Evolutionary conservation across 2,329 filamentous ascomycete species (phyloP), one percentile per base, ranked within the genome.

Genomic region (Fusarium guadeloupense): DNA sequence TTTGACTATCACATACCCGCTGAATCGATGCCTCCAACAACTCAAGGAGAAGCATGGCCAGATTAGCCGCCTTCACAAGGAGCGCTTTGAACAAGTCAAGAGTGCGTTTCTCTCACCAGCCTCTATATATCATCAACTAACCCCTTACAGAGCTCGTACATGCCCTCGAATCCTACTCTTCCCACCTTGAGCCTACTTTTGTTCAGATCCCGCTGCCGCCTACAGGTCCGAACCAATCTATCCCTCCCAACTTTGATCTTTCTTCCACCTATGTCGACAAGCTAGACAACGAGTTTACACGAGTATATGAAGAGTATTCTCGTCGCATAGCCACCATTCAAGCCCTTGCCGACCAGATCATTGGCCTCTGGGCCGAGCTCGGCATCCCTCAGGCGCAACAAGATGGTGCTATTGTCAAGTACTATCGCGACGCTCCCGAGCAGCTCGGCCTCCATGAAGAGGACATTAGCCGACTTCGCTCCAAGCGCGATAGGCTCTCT

Each of bases 241-340:
- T 96, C 33, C 86, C 93, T 1, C 86, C 92, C 4, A 90, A 84
- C 46, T 98, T 99, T 74, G 93, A 98, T 70, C 86, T 99, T n/a
- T 97, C 94, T 0, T 88, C 91, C 0, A 83, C 89, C 5, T 99
- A 98, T 71, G 91, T 97, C 47, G 86, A 91, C 59, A 88, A 89
- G 53, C 85, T 99, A 17, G 94, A 99, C 73, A 83, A 85, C 48
- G 95, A 99, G 76, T 99, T 98, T 72, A 92, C 92, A 10, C 87
- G 93, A 57, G 92, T 99, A 17, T 98, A 98, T 76, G 93, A 98
- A 71, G 96, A 99, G 78, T 99, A 98, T 77, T 92, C 89, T 37
- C 90, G 88, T 65, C 91, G 95, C 41, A 83, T 97, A 38, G 84
- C 85, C 25, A 86, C 85, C 0, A 93, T 98, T 13, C 87, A 92